Base-by-base conservation (phyloP, 2,329 filamentous ascomycete species). In the Epichloe sp. region DNA sequence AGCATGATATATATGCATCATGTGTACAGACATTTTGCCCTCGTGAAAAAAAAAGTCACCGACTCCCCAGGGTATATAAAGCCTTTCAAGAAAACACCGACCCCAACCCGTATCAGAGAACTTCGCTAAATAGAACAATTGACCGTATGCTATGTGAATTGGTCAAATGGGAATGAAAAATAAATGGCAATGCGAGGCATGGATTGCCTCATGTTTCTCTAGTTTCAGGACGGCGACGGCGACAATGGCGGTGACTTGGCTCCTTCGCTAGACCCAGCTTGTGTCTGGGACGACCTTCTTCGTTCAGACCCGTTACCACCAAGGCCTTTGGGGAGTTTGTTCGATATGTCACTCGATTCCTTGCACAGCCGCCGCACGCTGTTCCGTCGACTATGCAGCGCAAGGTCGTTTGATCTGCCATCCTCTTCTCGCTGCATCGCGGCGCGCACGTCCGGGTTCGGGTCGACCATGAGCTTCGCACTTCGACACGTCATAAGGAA, bases 401-500 rank as follows among this genome's bases (percentile, higher is more conserved):
- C 51, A 23, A 54, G 37, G 31, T 58, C 51, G 3, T 17, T 19
- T n/a, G 53, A 44, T 17, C 37, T 41, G 4, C 55, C 57, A 10
- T 63, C 62, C n/a, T 57, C 53, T 4, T 55, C 55, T 10, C 43
- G 52, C 8, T 46, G 40, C n/a, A 52, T 47, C 15, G 55, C 54
- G 12, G 57, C 53, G n/a, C 59, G 59, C 19, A 57, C 55, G 4
- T 56, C 54, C 2, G 59, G 56, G 19, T 58, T 57, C 2, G 61
- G 63, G 44, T 67, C 72, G 14, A 75, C 71, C 49, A 77, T 60
- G 11, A 62, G 57, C 53, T 69, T 70, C 0, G 74, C 78, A 52
- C 77, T 73, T 12, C 58, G 63, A n/a, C 71, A 65, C 26, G 70
- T 56, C 40, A 69, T 68, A 17, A 81, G 62, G 55, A 76, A 78